Conservation (phyloP, 2,329 filamentous ascomycete genomes). For the Pseudocercospora pini-densiflorae region DNA sequence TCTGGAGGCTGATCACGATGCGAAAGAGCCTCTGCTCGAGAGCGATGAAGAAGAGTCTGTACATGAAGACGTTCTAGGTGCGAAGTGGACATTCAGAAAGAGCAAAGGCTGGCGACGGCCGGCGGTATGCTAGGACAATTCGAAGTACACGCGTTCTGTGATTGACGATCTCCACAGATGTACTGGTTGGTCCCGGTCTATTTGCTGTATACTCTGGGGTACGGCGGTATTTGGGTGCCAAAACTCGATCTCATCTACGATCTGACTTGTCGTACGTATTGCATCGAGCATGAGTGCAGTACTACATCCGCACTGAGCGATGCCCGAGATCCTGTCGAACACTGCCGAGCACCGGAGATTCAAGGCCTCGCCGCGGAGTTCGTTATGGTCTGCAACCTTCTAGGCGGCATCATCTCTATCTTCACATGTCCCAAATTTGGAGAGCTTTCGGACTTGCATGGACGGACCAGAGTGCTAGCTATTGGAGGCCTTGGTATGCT, state of each 20-base stretch:
- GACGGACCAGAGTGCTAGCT: background rate
- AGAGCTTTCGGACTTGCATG: background rate
- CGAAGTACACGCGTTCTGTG: background rate
- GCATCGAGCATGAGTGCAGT: background rate
- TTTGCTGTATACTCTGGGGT: background rate
- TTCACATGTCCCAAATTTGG: background rate
- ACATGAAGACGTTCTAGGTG: background rate
- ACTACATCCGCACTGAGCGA: no score
- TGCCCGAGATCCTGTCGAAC: background rate
- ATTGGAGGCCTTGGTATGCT: background rate
- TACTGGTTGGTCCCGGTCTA: background rate
- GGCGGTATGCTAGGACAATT: background rate
- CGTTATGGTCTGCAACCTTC: background rate
- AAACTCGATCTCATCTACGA: background rate
- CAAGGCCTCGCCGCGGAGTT: background rate
- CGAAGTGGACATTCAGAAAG: background rate
- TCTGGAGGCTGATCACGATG: background rate
- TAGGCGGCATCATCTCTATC: background rate
- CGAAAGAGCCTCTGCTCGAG: background rate
- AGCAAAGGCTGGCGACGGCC: background rate
- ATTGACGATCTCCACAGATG: background rate
- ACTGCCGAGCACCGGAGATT: background rate
- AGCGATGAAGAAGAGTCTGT: background rate
- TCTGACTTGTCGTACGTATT: background rate
- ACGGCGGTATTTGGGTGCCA: background rate